Evolutionary conservation across 2,329 filamentous ascomycete species (phyloP).

Genomic region (Aspergillus fumigatiaffinis): DNA sequence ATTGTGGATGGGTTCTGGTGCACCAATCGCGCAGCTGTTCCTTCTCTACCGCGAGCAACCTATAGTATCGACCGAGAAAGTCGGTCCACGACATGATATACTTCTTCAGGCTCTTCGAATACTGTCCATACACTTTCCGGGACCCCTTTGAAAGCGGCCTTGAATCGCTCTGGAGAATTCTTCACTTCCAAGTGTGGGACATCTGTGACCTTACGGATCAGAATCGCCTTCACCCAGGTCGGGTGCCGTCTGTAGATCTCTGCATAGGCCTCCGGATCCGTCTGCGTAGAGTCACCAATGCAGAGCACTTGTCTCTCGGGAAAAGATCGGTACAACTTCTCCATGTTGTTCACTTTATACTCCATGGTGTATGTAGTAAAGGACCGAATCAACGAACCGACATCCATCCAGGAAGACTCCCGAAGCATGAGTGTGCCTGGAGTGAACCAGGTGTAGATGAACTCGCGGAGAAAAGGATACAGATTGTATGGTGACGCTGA

Average conservation of each 20-base stretch:
- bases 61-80: constrained; percentile 15
- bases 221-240: constrained; percentile 76
- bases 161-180: constrained; percentile 71
- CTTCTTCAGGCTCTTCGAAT: constrained; percentile 71
- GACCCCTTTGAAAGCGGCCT: constrained; percentile 74
- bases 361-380: constrained; percentile 76
- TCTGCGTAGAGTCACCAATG: constrained; percentile 88
- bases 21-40: background rate
- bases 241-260: constrained; percentile 67
- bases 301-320: constrained; percentile 75
- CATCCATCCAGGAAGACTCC: constrained; percentile 80
- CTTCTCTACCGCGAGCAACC: background rate
- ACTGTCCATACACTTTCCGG: constrained; percentile 72
- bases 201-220: constrained; percentile 78
- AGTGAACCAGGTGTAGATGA: constrained; percentile 68
- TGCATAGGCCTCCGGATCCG: constrained; percentile 85
- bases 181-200: constrained; percentile 70
- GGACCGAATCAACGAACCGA: constrained; percentile 72
- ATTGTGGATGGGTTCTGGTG: background rate
- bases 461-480: constrained; percentile 77
- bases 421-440: constrained; percentile 78
- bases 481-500: constrained; percentile 93
- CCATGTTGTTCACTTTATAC: constrained; percentile 80
- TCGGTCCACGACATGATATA: constrained; percentile 36
- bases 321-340: constrained; percentile 73